phyloP scores from a whole-genome alignment of 805 yeast species.

The Candida koratica region DNA sequence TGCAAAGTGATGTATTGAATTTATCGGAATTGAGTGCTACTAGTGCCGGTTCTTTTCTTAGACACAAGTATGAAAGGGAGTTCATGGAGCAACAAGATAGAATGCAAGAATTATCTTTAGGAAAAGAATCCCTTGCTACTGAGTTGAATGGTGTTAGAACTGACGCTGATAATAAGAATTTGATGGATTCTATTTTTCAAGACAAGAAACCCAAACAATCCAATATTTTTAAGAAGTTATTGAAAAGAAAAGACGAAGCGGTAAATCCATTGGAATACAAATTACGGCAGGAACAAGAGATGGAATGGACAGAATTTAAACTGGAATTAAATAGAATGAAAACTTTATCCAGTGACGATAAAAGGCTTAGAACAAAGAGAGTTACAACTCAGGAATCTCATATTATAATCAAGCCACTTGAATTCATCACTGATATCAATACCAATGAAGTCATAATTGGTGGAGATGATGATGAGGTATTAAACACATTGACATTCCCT shows the following conservation, averaged over 20 bases:
- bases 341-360: slow-evolving; percentile 63
- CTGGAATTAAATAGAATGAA: slow-evolving; percentile 70
- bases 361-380: slow-evolving; percentile 63
- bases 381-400: slow-evolving; percentile 38
- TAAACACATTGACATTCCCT: slow-evolving; percentile 16
- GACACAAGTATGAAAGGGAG: slow-evolving; percentile 58
- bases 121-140: slow-evolving; percentile 14
- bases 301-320: slow-evolving; percentile 39
- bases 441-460: slow-evolving; percentile 31
- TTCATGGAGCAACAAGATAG: slow-evolving; percentile 20
- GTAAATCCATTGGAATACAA: slow-evolving; percentile 31
- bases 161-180: slow-evolving; percentile 17
- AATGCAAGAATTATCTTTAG: slow-evolving; percentile 22
- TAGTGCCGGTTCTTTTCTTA: slow-evolving; percentile 78
- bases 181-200: slow-evolving; percentile 41
- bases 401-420: slow-evolving; percentile 41
- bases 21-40: slow-evolving; percentile 80
- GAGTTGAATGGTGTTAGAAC: slow-evolving; percentile 12
- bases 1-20: slow-evolving; percentile 44
- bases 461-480: slow-evolving; percentile 4
- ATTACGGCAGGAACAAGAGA: slow-evolving; percentile 25
- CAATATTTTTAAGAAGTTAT: slow-evolving; percentile 42
- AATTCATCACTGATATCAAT: slow-evolving; percentile 39
- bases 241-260: slow-evolving; percentile 26
- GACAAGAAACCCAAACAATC: slow-evolving; percentile 43